Evolutionary conservation across 2,329 filamentous ascomycete species (phyloP), one percentile per base, ranked within the genome.

Genomic region (Penicillium sp.): DNA sequence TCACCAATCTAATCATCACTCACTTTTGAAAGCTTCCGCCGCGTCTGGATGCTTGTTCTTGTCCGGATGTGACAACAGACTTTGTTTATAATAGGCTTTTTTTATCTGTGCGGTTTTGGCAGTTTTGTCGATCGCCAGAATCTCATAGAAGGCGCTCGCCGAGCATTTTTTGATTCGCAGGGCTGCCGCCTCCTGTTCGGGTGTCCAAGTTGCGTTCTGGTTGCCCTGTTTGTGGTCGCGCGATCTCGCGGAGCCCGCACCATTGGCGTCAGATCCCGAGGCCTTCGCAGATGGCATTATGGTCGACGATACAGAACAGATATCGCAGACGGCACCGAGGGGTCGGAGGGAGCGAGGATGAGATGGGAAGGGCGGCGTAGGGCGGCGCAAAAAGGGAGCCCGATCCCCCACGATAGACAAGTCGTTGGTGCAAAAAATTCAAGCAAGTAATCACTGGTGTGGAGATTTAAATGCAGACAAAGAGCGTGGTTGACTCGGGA

Each of bases 31-130:
- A 29, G 94, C 94, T 77, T 99, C 94, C 71, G 96, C 94, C 50
- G 94, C 93, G 54, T 95, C 85, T 34, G 93, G 87, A 71, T 96
- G 92, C 46, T 92, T 92, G 80, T 99, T 99, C 80, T 99, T 99
- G 79, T 99, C 94, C 58, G 94, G 94, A 79, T 99, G 94, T 54
- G 94, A 99, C 68, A 97, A 81, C 66, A 99, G 78, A 70, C 89
- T 94, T 70, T 95, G 82, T 76, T 96, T 97, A 68, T 93, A 85
- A 76, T 99, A 99, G 6, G 94, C 93, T 79, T 97, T 97, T 74
- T 97, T 99, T 70, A 99, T 91, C 67, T 97, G 93, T 57, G 80
- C 74, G 63, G 97, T 93, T 45, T 85, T 85, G 45, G 78, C 74
- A 57, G 87, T 85, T 58, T 79, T 79, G 63, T 87, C 82, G 45